phyloP scores from a whole-genome alignment of 306 rosid genomes.

The Lathyrus tuberosus region DNA sequence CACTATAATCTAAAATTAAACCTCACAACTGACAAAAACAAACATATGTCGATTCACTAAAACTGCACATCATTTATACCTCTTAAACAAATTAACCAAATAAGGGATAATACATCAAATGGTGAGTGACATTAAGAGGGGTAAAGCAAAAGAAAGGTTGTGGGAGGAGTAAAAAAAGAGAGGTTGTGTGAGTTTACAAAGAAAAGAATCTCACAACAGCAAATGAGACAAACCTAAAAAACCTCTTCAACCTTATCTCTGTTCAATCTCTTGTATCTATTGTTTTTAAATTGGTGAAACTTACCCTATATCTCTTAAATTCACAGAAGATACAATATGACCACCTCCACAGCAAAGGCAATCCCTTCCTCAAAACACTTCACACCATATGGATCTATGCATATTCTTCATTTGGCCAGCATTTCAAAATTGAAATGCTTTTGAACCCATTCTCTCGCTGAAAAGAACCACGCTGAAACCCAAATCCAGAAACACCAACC shows the following conservation, averaged over 20 bases:
- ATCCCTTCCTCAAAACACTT: neutral
- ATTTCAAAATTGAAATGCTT: too few relatives aligned
- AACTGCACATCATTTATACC: neutral
- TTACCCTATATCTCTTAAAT: neutral
- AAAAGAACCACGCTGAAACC: neutral
- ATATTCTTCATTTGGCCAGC: neutral
- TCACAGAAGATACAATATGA: too few relatives aligned
- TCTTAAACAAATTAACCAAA: neutral
- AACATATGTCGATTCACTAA: neutral
- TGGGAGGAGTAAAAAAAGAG: too few relatives aligned
- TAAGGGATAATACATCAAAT: neutral
- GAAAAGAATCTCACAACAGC: neutral
- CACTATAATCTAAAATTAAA: neutral
- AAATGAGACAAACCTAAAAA: neutral
- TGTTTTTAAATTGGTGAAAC: neutral
- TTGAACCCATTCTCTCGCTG: neutral
- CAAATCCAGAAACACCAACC: neutral
- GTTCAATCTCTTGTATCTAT: neutral
- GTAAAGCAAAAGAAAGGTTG: neutral
- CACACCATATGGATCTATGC: neutral
- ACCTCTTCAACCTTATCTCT: neutral
- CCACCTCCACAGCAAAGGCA: neutral
- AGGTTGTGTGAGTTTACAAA: neutral
- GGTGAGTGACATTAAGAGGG: neutral
- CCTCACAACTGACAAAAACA: neutral